phyloP scores from a whole-genome alignment of 2,329 filamentous ascomycete genomes.

The Sporothrix pallida region DNA sequence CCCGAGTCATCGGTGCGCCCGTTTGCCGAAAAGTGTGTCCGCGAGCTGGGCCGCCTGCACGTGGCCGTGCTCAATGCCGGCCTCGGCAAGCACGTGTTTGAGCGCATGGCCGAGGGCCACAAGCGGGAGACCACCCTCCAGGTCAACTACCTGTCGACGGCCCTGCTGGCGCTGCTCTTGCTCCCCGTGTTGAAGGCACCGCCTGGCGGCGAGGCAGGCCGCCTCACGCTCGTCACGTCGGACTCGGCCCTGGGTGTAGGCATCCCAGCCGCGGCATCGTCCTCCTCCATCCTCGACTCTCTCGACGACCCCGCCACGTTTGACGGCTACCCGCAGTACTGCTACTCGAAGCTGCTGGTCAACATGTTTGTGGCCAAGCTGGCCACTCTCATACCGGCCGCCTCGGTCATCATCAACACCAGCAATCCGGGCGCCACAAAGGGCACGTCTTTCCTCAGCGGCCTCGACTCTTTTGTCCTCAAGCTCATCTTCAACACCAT shows the following conservation, averaged over 20 bases:
- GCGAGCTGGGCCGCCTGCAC: neutral
- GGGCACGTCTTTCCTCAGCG: neutral
- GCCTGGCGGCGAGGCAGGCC: neutral
- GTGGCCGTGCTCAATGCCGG: slow-evolving; percentile 8
- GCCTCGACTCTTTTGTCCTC: neutral
- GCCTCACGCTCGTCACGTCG: neutral
- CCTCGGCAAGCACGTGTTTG: neutral
- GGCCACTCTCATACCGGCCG: neutral
- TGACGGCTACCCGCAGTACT: neutral
- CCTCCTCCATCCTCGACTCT: neutral
- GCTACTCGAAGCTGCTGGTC: neutral
- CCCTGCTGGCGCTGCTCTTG: neutral
- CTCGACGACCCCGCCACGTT: neutral
- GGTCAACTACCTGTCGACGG: slow-evolving; percentile 22
- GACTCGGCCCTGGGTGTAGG: neutral
- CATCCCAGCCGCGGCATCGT: neutral
- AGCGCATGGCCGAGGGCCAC: neutral
- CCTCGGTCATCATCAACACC: neutral
- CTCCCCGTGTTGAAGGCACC: neutral
- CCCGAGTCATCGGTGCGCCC: neutral
- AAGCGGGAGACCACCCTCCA: slow-evolving; percentile 8
- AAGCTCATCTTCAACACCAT: neutral
- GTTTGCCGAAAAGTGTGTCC: neutral
- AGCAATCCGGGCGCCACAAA: slow-evolving; percentile 5
- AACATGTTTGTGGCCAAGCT: neutral